These are phyloP conservation scores for Nigrospora sphaerica DNA, from an alignment of 2,329 filamentous ascomycete genomes.

Conservation along the genomic window DNA sequence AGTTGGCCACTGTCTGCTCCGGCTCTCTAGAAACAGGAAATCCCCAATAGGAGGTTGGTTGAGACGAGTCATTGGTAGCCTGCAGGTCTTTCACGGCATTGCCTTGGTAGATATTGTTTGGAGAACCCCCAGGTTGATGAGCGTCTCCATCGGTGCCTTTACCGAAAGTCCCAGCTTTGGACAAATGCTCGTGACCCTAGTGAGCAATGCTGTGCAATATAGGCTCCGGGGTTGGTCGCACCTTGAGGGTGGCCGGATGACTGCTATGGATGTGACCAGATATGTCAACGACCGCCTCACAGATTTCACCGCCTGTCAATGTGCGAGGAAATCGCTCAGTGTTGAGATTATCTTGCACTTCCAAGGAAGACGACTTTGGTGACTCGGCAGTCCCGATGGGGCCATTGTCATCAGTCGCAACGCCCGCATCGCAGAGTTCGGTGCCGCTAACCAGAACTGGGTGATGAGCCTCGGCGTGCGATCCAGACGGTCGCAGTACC, in stretches of 20 bases:
- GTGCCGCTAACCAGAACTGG: slow-evolving; percentile 7
- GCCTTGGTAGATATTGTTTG: slow-evolving; percentile 9
- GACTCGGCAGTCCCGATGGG: slow-evolving; percentile 8
- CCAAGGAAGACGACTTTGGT: slow-evolving; percentile 2
- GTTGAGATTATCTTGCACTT: neutral
- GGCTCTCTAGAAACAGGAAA: slow-evolving; percentile 10
- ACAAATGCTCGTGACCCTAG: neutral
- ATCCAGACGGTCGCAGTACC: slow-evolving; percentile 8
- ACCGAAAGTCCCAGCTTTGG: slow-evolving; percentile 1
- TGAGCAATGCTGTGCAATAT: neutral
- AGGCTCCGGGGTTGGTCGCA: slow-evolving; percentile 8
- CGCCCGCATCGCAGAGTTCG: slow-evolving; percentile 10
- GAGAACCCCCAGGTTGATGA: neutral
- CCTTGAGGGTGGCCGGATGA: slow-evolving; percentile 9
- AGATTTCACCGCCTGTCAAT: slow-evolving; percentile 8
- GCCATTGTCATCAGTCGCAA: slow-evolving; percentile 8
- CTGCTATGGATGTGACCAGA: slow-evolving; percentile 9
- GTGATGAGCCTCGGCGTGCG: slow-evolving; percentile 7
- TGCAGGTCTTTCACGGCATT: slow-evolving; percentile 1
- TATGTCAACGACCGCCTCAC: slow-evolving; percentile 9
- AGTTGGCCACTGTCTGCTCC: neutral
- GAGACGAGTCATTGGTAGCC: neutral
- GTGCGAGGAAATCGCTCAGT: slow-evolving; percentile 7
- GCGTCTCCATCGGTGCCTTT: neutral
- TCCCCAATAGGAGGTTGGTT: slow-evolving; percentile 15